These are phyloP conservation scores for Mycosphaerella arachidis DNA, from an alignment of 2,329 filamentous ascomycete genomes.

Conservation along the genomic window DNA sequence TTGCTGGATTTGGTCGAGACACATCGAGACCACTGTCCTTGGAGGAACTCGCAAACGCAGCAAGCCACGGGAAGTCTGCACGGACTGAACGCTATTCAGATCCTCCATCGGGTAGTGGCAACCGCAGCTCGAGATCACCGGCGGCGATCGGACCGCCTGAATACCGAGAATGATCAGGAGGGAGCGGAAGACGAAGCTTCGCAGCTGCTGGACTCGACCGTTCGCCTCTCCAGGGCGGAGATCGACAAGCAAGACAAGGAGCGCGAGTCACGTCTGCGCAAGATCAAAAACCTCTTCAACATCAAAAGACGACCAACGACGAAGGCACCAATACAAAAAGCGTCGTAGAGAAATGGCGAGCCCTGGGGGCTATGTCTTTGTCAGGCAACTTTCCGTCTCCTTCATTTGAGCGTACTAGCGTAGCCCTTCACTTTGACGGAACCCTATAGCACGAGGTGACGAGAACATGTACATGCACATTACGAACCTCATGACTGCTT, in stretches of 20 bases:
- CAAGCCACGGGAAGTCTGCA: conserved; percentile 30
- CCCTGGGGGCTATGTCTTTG: background rate
- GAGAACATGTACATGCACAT: background rate
- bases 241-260: conserved; percentile 32
- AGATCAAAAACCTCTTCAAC: conserved; percentile 34
- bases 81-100: conserved; percentile 31
- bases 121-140: conserved; percentile 31
- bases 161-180: background rate
- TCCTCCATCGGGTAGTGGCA: conserved; percentile 30
- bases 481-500: background rate
- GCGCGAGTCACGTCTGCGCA: conserved; percentile 30
- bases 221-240: conserved; percentile 26
- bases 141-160: conserved; percentile 25
- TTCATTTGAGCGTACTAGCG: background rate
- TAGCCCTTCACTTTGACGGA: background rate
- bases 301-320: conserved; percentile 28
- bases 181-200: conserved; percentile 5
- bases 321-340: conserved; percentile 7
- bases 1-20: conserved; percentile 31
- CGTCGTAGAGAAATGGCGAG: background rate
- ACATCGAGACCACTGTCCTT: conserved; percentile 38
- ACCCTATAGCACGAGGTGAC: background rate
- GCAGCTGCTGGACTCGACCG: background rate
- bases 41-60: conserved; percentile 33
- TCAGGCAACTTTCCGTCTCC: background rate